Percentiles rank a stretch among this genome's conserved stretches.
These are phyloP conservation scores for Eutypa lata DNA, from an alignment of 2,329 filamentous ascomycete species.

Conservation along the genomic window DNA sequence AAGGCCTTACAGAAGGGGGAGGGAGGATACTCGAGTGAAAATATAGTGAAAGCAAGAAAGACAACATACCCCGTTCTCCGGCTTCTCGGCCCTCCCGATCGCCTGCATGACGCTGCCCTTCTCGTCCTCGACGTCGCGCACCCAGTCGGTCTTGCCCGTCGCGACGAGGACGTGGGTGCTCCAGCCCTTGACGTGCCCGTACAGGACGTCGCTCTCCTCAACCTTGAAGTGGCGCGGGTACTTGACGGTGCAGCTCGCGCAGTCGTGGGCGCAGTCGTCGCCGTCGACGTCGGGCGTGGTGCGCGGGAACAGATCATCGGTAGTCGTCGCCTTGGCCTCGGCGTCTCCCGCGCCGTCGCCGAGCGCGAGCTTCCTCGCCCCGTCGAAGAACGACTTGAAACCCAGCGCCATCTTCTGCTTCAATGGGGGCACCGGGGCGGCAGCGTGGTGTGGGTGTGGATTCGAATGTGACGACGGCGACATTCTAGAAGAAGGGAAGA, in stretches of 20 bases:
- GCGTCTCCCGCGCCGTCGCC: constrained; percentile 14
- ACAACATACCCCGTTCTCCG: constrained; percentile 63
- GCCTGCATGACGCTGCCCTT: constrained; percentile 82
- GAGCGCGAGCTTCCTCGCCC: constrained; percentile 33
- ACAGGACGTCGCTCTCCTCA: constrained; percentile 74
- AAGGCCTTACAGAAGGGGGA: no score
- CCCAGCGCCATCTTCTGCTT: constrained; percentile 36
- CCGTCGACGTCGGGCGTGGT: constrained; percentile 77
- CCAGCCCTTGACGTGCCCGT: constrained; percentile 83
- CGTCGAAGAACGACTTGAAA: constrained; percentile 37
- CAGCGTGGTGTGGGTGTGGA: not conserved
- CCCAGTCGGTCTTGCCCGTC: constrained; percentile 96
- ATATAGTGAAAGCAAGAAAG: no score
- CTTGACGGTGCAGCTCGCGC: constrained; percentile 72
- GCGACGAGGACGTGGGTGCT: constrained; percentile 86
- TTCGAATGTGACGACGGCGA: no score
- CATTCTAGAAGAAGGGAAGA: not conserved
- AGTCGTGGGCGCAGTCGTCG: constrained; percentile 86
- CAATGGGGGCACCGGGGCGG: constrained; percentile 12
- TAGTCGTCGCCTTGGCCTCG: constrained; percentile 22
- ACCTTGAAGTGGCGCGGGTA: constrained; percentile 73
- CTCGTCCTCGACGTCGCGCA: constrained; percentile 83
- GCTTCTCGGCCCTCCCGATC: constrained; percentile 55
- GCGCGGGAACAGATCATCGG: constrained; percentile 63
- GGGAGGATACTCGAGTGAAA: no score